phyloP scores from a whole-genome alignment of 2,329 filamentous ascomycete species.

The Plectosphaerella cucumerina region DNA sequence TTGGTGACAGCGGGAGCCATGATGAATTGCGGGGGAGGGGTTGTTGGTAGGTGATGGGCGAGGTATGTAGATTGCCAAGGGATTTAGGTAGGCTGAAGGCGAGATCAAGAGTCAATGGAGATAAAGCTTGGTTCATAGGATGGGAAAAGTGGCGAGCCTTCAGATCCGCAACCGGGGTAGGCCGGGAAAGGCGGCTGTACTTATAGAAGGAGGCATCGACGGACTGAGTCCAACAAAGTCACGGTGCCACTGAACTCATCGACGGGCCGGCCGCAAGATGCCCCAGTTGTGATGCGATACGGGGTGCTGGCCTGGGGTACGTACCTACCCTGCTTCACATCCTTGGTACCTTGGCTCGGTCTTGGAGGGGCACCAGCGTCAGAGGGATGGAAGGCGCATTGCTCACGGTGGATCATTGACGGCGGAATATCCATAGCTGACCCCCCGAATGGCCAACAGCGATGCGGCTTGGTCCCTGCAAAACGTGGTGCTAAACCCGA shows the following conservation, averaged over 20 bases:
- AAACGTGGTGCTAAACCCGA: neutral
- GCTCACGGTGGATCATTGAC: neutral
- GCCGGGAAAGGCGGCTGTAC: neutral
- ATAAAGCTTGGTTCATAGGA: neutral
- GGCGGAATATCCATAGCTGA: neutral
- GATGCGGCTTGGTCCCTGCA: neutral
- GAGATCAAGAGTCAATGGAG: neutral
- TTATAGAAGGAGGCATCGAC: slow-evolving; percentile 3
- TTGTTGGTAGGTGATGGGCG: neutral
- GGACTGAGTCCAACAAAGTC: neutral
- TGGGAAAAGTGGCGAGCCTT: neutral
- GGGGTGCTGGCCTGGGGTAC: neutral
- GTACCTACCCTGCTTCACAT: neutral
- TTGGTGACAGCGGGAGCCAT: slow-evolving; percentile 37
- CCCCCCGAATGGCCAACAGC: neutral
- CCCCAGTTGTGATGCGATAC: too few species aligned
- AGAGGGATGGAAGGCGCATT: neutral
- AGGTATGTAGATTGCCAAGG: slow-evolving; percentile 5
- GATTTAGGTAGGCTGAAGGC: too few species aligned
- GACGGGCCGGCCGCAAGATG: neutral
- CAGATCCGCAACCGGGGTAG: neutral
- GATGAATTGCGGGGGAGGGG: slow-evolving; percentile 17
- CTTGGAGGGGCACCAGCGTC: too few species aligned
- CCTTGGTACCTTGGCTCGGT: too few species aligned
- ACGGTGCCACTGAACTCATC: neutral